Conservation (phyloP, 2,329 filamentous ascomycete species). For the Diaporthe sp. region DNA sequence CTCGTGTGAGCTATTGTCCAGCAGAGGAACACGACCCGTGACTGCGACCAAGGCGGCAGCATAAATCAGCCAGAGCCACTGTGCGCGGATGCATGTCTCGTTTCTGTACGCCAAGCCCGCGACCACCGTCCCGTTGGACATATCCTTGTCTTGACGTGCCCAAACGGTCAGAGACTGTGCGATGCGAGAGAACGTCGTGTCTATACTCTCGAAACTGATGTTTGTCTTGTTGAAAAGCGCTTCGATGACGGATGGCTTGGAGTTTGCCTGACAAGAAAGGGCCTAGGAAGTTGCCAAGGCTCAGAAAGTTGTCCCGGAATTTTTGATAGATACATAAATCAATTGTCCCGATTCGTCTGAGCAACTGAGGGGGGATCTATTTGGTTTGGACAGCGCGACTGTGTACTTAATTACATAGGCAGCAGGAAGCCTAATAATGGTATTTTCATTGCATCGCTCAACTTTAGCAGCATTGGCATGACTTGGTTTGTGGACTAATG, state of each 20-base stretch:
- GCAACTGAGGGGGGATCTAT: no score
- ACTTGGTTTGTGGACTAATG: no score
- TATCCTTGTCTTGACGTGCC: neutral
- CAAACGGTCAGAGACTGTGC: neutral
- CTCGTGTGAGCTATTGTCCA: neutral
- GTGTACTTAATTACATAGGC: no score
- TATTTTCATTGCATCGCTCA: no score
- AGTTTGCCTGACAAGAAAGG: no score
- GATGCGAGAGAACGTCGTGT: neutral
- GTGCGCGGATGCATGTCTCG: neutral
- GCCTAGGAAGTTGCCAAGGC: no score
- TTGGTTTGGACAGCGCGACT: no score
- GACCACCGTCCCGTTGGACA: neutral
- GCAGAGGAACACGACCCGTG: neutral
- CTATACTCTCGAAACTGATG: neutral
- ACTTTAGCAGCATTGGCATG: no score
- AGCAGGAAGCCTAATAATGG: no score
- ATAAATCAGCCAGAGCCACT: neutral
- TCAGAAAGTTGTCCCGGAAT: no score
- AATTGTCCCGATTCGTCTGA: no score
- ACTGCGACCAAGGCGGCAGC: neutral
- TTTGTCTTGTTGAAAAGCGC: neutral
- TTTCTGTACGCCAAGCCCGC: neutral
- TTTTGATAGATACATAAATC: no score
- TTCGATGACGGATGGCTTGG: neutral